Evolutionary conservation across 805 yeast species (phyloP), one percentile per base, ranked within the genome.

Genomic region (Wickerhamiella galacta): DNA sequence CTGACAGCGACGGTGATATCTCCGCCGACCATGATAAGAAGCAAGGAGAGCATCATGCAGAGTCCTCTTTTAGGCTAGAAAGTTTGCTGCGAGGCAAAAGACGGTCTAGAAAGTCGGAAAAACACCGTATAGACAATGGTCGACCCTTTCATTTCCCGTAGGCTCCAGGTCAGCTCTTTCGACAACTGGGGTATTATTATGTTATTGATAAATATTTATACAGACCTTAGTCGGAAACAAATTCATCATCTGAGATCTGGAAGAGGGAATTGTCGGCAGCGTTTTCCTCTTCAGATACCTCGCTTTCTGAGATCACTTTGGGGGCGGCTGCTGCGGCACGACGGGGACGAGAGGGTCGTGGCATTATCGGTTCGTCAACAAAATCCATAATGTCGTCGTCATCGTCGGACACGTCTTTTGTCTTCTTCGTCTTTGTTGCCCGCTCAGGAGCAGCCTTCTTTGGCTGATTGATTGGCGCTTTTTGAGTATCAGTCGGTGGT

Each of bases 61-160:
- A 54, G 25, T 39, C 52, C 6, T 46, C 57, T 1, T 55, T 55
- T 49, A 35, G 59, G 8, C 43, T 55, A 2, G 60, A 55, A 27
- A 42, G 50, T 23, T 37, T 55, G 8, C 37, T 55, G 16, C 25
- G 54, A 10, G 56, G 55, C 5, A 43, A 48, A 17, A 36, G 47
- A 7, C 37, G 36, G 7, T 40, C 40, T 7, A 43, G 28, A 16
- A 30, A 46, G 14, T 37, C 39, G 16, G 41, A 40, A 10, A 41
- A 39, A 33, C 36, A 47, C 40, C 28, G 25, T 39, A 40, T 27
- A 34, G 27, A 12, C 33, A 32, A 20, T 32, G 31, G 26, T 24
- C 31, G 20, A 32, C 28, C 30, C 6, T 42, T 42, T 34, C 43
- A 42, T 37, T 45, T 45, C 20, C 48, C 48, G 1, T 44, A 37